A percentile compares a stretch with the other conserved stretches of the same genome.
phyloP scores from a whole-genome alignment of 2,329 filamentous ascomycete genomes.

The Fusarium paranaense region DNA sequence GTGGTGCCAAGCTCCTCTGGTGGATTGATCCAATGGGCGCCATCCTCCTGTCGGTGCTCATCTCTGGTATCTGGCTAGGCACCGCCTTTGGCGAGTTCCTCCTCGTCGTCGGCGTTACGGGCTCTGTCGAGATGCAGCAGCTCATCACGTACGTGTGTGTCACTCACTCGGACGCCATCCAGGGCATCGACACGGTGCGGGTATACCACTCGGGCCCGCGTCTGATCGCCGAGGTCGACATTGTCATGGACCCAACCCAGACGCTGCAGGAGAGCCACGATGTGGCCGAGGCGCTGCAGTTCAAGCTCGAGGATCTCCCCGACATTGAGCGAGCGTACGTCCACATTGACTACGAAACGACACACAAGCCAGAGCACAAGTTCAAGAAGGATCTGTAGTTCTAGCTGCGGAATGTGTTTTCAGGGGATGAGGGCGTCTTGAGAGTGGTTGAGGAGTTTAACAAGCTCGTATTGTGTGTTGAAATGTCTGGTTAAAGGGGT shows the following conservation, averaged over 20 bases:
- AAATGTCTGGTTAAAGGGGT: not conserved
- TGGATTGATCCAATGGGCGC: constrained; percentile 96
- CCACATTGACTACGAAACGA: constrained; percentile 97
- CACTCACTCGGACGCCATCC: constrained; percentile 86
- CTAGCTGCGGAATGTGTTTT: constrained; percentile 15
- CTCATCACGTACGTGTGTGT: constrained; percentile 93
- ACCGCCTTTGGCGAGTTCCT: constrained; percentile 93
- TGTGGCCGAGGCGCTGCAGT: constrained; percentile 92
- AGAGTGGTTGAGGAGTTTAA: constrained; percentile 6
- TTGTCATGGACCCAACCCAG: constrained; percentile 86
- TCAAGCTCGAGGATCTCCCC: constrained; percentile 91
- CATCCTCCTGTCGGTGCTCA: constrained; percentile 82
- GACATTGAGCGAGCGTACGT: constrained; percentile 95
- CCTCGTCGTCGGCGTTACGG: constrained; percentile 88
- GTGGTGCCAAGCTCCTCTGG: constrained; percentile 88
- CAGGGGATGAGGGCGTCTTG: constrained; percentile 15
- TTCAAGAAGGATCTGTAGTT: constrained; percentile 70
- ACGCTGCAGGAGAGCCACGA: constrained; percentile 87
- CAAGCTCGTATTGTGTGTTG: constrained; percentile 1
- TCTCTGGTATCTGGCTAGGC: constrained; percentile 83
- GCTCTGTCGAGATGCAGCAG: constrained; percentile 86
- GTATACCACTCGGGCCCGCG: constrained; percentile 91
- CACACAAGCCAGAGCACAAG: constrained; percentile 87
- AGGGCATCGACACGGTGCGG: constrained; percentile 92
- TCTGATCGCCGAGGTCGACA: constrained; percentile 93